Evolutionary conservation across 2,329 filamentous ascomycete species (phyloP), one percentile per base, ranked within the genome.

Genomic region (Pyrenochaeta sp.): DNA sequence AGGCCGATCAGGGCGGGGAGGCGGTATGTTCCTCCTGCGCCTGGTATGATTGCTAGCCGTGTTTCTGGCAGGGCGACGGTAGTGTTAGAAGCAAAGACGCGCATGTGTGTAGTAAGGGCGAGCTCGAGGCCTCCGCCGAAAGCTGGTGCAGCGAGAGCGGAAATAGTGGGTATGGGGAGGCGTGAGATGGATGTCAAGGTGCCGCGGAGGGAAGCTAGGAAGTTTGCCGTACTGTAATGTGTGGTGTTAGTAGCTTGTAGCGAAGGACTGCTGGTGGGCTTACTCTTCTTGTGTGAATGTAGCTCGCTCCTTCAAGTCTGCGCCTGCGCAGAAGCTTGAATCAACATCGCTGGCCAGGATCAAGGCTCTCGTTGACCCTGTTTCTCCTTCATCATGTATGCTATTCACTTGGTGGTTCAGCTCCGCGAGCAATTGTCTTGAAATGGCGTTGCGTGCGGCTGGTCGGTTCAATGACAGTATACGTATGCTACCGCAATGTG

Each of bases 71-170:
- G 86, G 0, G 88, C 93, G 53, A 99, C 88, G 25, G 84, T 81
- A 15, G 92, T 91, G 34, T 89, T 91, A 39, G 91, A 92, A 32
- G 89, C 86, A 66, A 98, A 89, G 51, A 99, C 90, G 65, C 95
- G 92, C 78, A 99, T 88, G 78, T 95, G 89, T 1, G 94, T 96
- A 66, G 90, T 89, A 6, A 99, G 87, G 1, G 93, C 94, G 52
- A 99, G 87, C 80, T 99, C 95, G 64, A 99, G 88, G 46, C 95
- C 95, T 70, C 95, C 95, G 62, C 95, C 95, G 30, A 98, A 89
- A 5, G 95, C 95, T 56, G 91, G 81, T 49, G 91, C 95, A 53
- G 90, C 90, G 61, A 99, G 87, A 56, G 93, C 93, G 3, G 91
- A 89, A 74, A 99, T 94, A 50, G 94, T 96, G 28, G 95, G 95